Evolutionary conservation across 2,329 filamentous ascomycete genomes (phyloP), one percentile per base, ranked within the genome.

Genomic region (Neofusicoccum cordaticola): DNA sequence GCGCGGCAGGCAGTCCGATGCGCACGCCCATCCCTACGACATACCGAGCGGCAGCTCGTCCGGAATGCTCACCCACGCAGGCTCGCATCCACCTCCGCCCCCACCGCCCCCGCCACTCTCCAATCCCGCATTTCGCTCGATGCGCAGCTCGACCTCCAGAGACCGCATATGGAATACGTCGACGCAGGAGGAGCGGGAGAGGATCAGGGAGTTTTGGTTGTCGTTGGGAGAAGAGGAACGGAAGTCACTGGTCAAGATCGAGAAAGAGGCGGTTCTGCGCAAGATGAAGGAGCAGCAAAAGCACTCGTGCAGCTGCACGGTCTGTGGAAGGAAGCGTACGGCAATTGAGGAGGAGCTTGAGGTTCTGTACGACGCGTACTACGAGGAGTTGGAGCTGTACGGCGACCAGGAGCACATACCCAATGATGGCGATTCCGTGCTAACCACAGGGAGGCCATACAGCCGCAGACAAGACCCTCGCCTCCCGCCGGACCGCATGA

Each of bases 271-370:
- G 7, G 95, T 99, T 0, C 81, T 99, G 64, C 93, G 92, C 74
- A 99, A 99, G 83, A 99, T 99, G 95, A 99, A 99, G 83, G 95
- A 99, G 78, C 95, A 99, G 78, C 95, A 99, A 78, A 98, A 98
- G 79, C 93, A 98, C 77, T 98, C 94, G 2, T 99, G 95, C 82
- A 97, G 93, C 77, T 99, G 95, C 79, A 96, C 93, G 4, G 94
- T 99, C 45, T 99, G 95, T 77, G 95, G 95, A 62, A 87, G 95
- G 69, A 99, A 99, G 81, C 88, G 95, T 62, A 97, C 91, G 12
- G 95, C 95, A 44, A 99, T 99, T 70, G 95, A 99, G 79, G 95
- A 99, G 79, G 95, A 99, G 78, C 84, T 99, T 12, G 95, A 99
- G 75, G 93, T 96, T 17, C 85, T 99, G 12, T 99, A 99, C 78